Evolutionary conservation across 768 basidiomycete species (phyloP), one percentile per base, ranked within the genome.

Genomic region (Leccinum subgranulosum): DNA sequence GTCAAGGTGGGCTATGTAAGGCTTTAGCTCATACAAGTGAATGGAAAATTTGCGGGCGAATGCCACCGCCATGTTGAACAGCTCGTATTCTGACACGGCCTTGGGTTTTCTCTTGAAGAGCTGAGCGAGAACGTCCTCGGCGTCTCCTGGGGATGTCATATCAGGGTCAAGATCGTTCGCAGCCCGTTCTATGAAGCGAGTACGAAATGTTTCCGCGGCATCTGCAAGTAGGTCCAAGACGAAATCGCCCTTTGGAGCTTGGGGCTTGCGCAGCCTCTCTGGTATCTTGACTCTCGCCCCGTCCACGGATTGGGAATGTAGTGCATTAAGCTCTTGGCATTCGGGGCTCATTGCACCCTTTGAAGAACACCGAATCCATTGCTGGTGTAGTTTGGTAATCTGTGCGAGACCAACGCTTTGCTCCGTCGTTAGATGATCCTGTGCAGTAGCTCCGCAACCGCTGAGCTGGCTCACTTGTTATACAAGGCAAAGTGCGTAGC

Each of bases 291-390:
- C 79, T 11, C 76, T 75, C 1, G 81, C 86, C 0, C 86, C 86
- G 60, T 88, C 86, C 1, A 87, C 86, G 3, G 81, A 84, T 54
- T 85, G 84, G 3, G 86, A 88, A 61, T 88, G 85, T 9, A 88
- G 70, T 0, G 85, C 86, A 58, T 87, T 88, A 25, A 88, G 74
- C 63, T 88, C 86, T 62, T 87, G 86, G 60, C 86, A 88, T 71
- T 88, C 81, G 0, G 79, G 69, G 62, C 82, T 80, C 61, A 86
- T 72, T 0, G 85, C 85, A 28, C 86, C 86, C 49, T 78, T 68
- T 0, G 81, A 78, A 55, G 78, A 82, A 43, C 71, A 73, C 2
- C 81, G 77, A 50, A 80, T 78, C 86, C 86, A 88, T 67, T 82
- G 81, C 2, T 75, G 75, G 56, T 87, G 85, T 15, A 88, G 71